phyloP scores from a whole-genome alignment of 2,329 filamentous ascomycete genomes.

The Monilinia laxa region DNA sequence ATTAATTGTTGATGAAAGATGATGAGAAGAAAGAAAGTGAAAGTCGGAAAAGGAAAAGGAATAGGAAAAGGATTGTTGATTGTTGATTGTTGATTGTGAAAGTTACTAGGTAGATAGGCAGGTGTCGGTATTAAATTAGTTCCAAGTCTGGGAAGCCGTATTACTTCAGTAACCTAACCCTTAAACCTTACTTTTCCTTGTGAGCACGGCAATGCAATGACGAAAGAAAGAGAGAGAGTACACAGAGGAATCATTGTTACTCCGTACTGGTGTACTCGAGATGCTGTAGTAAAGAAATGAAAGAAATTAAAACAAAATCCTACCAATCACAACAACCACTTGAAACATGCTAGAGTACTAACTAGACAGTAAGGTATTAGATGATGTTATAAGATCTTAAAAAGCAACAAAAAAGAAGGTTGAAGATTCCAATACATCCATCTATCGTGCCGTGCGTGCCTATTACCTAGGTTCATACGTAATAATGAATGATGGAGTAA shows the following conservation, averaged over 20 bases:
- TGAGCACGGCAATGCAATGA: background rate
- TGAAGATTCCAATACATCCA: too few relatives aligned
- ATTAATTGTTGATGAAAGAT: background rate
- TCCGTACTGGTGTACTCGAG: too few relatives aligned
- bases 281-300: background rate
- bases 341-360: background rate
- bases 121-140: background rate
- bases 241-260: too few relatives aligned
- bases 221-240: background rate
- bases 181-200: too few relatives aligned
- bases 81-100: slow-evolving; percentile 6
- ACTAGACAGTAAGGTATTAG: too few relatives aligned
- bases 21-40: slow-evolving; percentile 1
- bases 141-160: slow-evolving; percentile 5
- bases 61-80: background rate
- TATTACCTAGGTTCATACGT: too few relatives aligned
- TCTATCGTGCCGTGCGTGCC: too few relatives aligned
- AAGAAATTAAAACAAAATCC: background rate
- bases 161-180: background rate
- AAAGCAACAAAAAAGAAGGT: background rate
- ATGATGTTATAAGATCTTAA: background rate
- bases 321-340: background rate
- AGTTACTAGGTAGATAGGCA: background rate
- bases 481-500: too few relatives aligned
- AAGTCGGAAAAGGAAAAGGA: slow-evolving; percentile 3